phyloP scores from a whole-genome alignment of 768 basidiomycete genomes.

The Tricholoma matsutake region DNA sequence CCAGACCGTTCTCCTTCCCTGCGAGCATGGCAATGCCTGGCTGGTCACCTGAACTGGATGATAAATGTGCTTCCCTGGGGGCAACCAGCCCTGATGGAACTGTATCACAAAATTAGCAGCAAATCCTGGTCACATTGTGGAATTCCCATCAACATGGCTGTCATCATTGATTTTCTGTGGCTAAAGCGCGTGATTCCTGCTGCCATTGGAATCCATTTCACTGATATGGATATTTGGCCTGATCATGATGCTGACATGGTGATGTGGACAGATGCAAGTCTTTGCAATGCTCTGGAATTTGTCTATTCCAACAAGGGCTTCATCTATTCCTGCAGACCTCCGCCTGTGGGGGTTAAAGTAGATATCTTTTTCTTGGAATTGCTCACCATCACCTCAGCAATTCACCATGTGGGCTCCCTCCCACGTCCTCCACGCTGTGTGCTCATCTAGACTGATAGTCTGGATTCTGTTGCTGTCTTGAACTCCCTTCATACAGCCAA shows the following conservation, averaged over 20 bases:
- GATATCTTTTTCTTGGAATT: slow-evolving; percentile 7
- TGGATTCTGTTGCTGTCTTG: slow-evolving; percentile 13
- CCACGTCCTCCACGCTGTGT: slow-evolving; percentile 8
- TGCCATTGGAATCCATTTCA: not conserved
- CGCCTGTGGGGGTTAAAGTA: not conserved
- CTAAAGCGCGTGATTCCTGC: not conserved
- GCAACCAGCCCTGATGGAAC: no score
- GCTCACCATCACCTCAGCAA: slow-evolving; percentile 2
- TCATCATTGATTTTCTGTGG: not conserved
- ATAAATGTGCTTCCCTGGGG: no score
- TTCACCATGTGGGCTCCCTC: slow-evolving; percentile 5
- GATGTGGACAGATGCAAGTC: slow-evolving; percentile 2
- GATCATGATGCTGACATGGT: not conserved
- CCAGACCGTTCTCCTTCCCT: no score
- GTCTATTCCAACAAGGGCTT: not conserved
- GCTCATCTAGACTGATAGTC: slow-evolving; percentile 16
- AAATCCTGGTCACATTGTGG: no score
- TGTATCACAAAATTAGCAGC: no score
- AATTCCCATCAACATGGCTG: no score
- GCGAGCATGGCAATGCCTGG: no score
- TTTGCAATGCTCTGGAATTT: not conserved
- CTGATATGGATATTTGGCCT: not conserved
- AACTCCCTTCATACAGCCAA: slow-evolving; percentile 6
- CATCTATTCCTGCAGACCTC: not conserved
- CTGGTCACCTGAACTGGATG: no score